Evolutionary conservation across 495 filamentous ascomycete species (phyloP).

Genomic region (Articulospora tetracladia): DNA sequence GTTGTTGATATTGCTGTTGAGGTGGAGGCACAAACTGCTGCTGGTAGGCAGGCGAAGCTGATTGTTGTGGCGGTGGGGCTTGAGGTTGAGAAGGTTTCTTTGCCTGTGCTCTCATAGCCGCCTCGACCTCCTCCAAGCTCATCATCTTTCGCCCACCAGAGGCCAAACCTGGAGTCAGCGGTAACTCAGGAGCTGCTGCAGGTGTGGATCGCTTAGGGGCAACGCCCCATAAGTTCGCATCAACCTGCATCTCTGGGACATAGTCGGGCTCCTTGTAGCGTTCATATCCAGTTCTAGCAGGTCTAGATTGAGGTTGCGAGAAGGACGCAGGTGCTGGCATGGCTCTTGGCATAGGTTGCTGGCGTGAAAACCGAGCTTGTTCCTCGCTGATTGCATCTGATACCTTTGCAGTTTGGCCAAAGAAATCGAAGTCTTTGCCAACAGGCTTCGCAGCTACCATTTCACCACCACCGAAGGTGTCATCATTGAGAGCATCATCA

Average conservation of each 20-base stretch:
- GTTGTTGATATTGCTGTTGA: slow-evolving; percentile 18
- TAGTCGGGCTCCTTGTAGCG: slow-evolving; percentile 73
- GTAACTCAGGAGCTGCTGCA: slow-evolving; percentile 17
- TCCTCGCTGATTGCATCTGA: slow-evolving; percentile 83
- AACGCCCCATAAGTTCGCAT: slow-evolving; percentile 89
- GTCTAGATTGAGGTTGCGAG: slow-evolving; percentile 47
- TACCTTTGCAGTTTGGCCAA: slow-evolving; percentile 83
- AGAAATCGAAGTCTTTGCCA: slow-evolving; percentile 97
- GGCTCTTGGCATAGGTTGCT: slow-evolving; percentile 47
- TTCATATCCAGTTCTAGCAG: slow-evolving; percentile 78
- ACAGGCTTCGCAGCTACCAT: slow-evolving; percentile 40
- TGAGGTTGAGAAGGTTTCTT: slow-evolving; percentile 38
- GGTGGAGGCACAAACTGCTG: slow-evolving; percentile 24
- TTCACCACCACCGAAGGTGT: slow-evolving; percentile 76
- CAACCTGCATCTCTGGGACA: slow-evolving; percentile 83
- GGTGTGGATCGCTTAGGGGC: slow-evolving; percentile 53
- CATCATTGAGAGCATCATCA: slow-evolving; percentile 94
- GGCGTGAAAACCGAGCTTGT: slow-evolving; percentile 72
- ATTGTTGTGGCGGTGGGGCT: slow-evolving; percentile 17
- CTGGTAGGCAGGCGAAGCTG: slow-evolving; percentile 14
- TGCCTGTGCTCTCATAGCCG: slow-evolving; percentile 74
- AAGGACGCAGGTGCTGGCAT: slow-evolving; percentile 32
- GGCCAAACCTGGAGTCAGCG: slow-evolving; percentile 21
- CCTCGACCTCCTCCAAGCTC: slow-evolving; percentile 96
- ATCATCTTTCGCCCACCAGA: slow-evolving; percentile 72